These are phyloP conservation scores for Flueggea neowawraea DNA, from an alignment of 441 rosid species.

Conservation along the genomic window DNA sequence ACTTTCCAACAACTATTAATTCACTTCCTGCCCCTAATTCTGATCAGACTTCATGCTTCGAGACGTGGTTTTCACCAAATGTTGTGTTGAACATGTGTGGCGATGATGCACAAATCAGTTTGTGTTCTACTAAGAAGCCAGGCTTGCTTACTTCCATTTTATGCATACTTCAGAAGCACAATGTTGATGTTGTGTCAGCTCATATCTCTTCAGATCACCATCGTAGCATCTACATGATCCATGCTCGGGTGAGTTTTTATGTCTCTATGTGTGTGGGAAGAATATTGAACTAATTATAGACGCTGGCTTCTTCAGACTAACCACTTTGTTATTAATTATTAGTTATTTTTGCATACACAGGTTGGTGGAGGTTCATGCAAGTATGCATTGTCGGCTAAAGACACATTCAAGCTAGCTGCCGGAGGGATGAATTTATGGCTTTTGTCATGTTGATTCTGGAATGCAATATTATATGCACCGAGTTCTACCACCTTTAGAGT, in stretches of 20 bases:
- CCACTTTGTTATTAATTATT: no score
- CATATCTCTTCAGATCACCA: conserved; percentile 39
- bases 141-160: conserved; percentile 38
- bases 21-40: conserved; percentile 13
- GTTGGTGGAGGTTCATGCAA: conserved; percentile 30
- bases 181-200: conserved; percentile 50
- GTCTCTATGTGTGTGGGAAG: neutral
- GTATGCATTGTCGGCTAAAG: conserved; percentile 43
- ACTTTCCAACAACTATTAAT: conserved; percentile 8
- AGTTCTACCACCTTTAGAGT: no score
- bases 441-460: conserved; percentile 25
- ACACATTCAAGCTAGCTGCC: conserved; percentile 51
- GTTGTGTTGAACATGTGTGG: conserved; percentile 51
- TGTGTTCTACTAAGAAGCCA: conserved; percentile 42
- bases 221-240: conserved; percentile 55
- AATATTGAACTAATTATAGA: no score
- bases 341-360: conserved; percentile 12
- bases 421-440: conserved; percentile 54
- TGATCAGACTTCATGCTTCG: conserved; percentile 35
- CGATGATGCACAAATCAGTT: conserved; percentile 43
- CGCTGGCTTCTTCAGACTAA: no score
- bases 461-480: no score
- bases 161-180: conserved; percentile 47
- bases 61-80: conserved; percentile 61
- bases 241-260: conserved; percentile 43